Conservation (phyloP, 148 eudicot species). For the Agrostemma githago region DNA sequence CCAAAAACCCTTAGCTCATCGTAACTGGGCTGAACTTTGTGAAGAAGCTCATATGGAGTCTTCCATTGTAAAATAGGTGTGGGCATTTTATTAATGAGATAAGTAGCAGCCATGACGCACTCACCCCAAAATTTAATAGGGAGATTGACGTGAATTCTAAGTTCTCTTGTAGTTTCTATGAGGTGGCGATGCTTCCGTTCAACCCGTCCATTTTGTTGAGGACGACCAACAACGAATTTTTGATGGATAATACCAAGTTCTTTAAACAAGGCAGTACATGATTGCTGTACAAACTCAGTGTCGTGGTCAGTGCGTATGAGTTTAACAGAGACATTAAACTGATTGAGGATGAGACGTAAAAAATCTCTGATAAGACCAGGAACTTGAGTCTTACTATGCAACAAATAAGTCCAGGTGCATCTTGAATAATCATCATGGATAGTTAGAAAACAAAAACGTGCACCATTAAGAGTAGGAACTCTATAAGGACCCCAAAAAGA, state of each 20-base stretch:
- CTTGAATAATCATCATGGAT: constrained; percentile 2
- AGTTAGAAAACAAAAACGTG: not conserved
- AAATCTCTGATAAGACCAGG: not conserved
- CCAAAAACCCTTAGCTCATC: not conserved
- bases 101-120: not conserved
- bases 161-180: not conserved
- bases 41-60: not conserved
- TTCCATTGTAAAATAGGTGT: not conserved
- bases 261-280: not conserved
- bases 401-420: not conserved
- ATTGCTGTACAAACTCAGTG: not conserved
- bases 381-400: not conserved
- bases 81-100: not conserved
- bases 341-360: not conserved
- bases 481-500: not conserved
- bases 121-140: not conserved
- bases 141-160: not conserved
- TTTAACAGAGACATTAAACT: not conserved
- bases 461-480: not conserved
- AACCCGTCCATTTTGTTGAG: not conserved
- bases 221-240: not conserved
- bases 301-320: not conserved
- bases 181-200: not conserved
- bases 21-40: not conserved
- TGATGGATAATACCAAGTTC: not conserved